Evolutionary conservation across 176 grass and related monocot genomes (phyloP), one percentile per base, ranked within the genome.

Genomic region (Rhynchospora tenuis): DNA sequence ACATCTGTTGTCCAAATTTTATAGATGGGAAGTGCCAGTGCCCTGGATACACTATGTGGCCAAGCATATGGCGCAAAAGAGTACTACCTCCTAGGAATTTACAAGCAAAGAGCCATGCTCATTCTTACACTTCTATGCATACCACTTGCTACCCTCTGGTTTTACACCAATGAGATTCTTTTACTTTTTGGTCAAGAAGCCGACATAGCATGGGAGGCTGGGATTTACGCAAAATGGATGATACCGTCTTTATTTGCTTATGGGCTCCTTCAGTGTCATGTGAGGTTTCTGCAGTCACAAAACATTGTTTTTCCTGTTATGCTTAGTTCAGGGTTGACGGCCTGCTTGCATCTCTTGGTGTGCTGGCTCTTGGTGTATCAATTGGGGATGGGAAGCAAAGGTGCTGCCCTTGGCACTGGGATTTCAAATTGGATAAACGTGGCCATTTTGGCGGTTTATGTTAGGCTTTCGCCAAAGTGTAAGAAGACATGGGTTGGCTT

Each of bases 331-430:
- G 90, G 83, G 2, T 55, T 84, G 20, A 90, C 94, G 0, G 83
- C 90, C 11, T 51, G 87, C 38, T 82, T 86, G 73, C 94, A 97
- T 78, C 58, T 92, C 16, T 31, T 79, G 4, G 90, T 97, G 9
- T 97, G 94, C 67, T 97, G 94, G 94, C 6, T 94, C 17, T 66
- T 97, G 80, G 94, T 97, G 48, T 92, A 87, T 63, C 55, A 67
- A 66, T 83, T 85, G 56, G 94, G 90, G 11, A 78, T 97, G 50
- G 90, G 86, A 7, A 88, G 48, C 82, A 91, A 90, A 77, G 91
- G 94, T 31, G 94, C 94, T 59, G 94, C 94, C 10, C 46, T 94
- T 6, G 89, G 56, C 14, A 89, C 77, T 72, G 66, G 80, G 16
- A 77, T 97, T 62, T 90, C 92, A 0, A 87, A 91, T 71, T 87